Percentiles rank a stretch among this genome's conserved stretches.
Evolutionary conservation across 108 stramenopile species (phyloP).

Genomic region (Skeletonema potamos): DNA sequence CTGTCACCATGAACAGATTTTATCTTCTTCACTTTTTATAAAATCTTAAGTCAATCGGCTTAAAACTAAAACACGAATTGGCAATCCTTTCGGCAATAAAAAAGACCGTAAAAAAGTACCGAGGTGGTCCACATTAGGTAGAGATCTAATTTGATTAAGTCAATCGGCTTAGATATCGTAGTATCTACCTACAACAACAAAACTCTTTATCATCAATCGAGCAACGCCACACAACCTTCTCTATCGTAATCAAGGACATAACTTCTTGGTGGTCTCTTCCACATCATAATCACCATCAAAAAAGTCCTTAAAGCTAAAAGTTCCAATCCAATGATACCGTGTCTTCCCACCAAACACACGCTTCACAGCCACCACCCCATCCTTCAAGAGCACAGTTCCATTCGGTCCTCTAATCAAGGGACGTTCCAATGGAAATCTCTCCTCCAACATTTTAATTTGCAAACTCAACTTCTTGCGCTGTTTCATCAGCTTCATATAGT

Average conservation of each 20-base stretch:
- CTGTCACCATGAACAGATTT: too few relatives aligned
- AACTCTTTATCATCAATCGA: not conserved
- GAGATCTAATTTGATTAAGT: too few relatives aligned
- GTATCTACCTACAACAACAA: not conserved
- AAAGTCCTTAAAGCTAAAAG: not conserved
- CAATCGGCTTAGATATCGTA: too few relatives aligned
- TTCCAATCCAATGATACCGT: slow-evolving; percentile 1
- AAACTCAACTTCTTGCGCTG: not conserved
- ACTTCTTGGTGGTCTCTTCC: not conserved
- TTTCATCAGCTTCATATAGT: not conserved
- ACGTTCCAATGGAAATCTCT: not conserved
- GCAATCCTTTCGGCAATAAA: too few relatives aligned
- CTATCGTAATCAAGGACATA: not conserved
- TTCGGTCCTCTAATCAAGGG: not conserved
- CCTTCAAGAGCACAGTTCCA: not conserved
- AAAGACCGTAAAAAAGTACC: too few relatives aligned
- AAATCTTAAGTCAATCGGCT: too few relatives aligned
- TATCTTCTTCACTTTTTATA: too few relatives aligned
- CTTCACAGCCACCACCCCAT: not conserved
- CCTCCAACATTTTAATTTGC: not conserved
- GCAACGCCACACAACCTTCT: not conserved
- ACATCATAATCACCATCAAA: not conserved
- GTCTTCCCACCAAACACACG: not conserved
- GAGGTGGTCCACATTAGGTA: too few relatives aligned
- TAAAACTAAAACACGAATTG: too few relatives aligned